Conservation (phyloP, 192 early-diverging fungal genomes). For the Fimicolochytrium jonesii region DNA sequence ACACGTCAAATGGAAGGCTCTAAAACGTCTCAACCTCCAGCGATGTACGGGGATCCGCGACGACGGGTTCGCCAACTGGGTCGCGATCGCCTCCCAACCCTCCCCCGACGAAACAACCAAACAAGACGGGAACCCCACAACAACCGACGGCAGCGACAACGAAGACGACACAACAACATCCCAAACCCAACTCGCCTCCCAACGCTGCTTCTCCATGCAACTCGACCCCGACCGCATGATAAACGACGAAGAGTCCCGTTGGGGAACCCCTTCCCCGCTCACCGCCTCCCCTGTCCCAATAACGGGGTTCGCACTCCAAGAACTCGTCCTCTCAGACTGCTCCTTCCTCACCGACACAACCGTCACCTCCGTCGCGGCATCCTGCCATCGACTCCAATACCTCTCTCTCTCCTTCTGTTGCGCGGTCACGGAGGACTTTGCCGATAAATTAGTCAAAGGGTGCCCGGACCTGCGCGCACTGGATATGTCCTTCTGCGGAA, state of each 20-base stretch:
- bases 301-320: conserved; percentile 38
- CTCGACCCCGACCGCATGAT: too few species aligned
- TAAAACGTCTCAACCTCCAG: conserved; percentile 66
- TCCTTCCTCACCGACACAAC: conserved; percentile 70
- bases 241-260: not conserved
- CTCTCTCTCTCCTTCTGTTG: conserved; percentile 75
- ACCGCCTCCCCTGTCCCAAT: not conserved
- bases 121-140: too few species aligned
- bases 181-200: too few species aligned
- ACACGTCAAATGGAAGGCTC: conserved; percentile 44
- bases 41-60: conserved; percentile 72
- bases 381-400: conserved; percentile 49
- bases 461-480: conserved; percentile 48
- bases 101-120: too few species aligned
- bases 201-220: too few species aligned
- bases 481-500: conserved; percentile 69
- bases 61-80: conserved; percentile 55
- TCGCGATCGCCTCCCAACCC: not conserved
- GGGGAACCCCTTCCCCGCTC: not conserved
- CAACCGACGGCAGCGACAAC: not conserved
- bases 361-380: conserved; percentile 45
- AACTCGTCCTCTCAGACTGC: conserved; percentile 67
- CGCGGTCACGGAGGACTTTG: conserved; percentile 59
- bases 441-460: conserved; percentile 32
- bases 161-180: too few species aligned